phyloP scores from a whole-genome alignment of 1,284 basidiomycete genomes.

The Lentinus polychrous region DNA sequence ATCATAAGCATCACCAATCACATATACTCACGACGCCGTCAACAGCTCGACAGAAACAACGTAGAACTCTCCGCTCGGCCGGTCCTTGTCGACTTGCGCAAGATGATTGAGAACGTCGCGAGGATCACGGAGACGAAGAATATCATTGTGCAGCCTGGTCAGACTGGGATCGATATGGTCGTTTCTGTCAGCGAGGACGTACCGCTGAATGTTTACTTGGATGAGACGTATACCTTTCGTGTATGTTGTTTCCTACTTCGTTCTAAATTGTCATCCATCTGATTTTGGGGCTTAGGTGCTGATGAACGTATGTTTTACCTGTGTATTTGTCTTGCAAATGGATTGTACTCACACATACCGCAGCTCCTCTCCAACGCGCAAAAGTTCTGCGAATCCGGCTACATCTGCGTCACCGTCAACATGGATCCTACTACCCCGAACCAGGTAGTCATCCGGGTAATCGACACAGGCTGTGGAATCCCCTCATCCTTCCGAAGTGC shows the following conservation, averaged over 20 bases:
- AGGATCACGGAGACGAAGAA: constrained; percentile 21
- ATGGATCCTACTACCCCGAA: constrained; percentile 13
- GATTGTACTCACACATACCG: neutral
- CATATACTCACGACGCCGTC: neutral
- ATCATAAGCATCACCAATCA: neutral
- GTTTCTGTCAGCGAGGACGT: constrained; percentile 21
- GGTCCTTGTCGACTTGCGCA: constrained; percentile 22
- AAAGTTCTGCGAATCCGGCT: constrained; percentile 26
- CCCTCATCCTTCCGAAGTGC: constrained; percentile 23
- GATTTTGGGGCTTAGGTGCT: constrained; percentile 15
- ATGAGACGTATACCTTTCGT: constrained; percentile 25
- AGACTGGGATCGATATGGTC: constrained; percentile 21
- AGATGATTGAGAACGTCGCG: constrained; percentile 24
- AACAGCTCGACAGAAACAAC: constrained; percentile 24
- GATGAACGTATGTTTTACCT: constrained; percentile 22
- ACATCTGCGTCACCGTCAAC: constrained; percentile 20
- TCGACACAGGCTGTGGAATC: constrained; percentile 26
- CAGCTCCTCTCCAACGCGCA: constrained; percentile 26
- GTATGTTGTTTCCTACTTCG: constrained; percentile 12
- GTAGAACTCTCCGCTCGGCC: constrained; percentile 24
- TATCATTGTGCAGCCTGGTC: constrained; percentile 12
- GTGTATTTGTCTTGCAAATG: neutral
- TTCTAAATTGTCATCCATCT: neutral
- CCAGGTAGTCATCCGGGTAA: constrained; percentile 20
- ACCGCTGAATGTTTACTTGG: constrained; percentile 20